These are phyloP conservation scores for Prunus campanulata DNA, from an alignment of 306 rosid genomes.

Conservation along the genomic window DNA sequence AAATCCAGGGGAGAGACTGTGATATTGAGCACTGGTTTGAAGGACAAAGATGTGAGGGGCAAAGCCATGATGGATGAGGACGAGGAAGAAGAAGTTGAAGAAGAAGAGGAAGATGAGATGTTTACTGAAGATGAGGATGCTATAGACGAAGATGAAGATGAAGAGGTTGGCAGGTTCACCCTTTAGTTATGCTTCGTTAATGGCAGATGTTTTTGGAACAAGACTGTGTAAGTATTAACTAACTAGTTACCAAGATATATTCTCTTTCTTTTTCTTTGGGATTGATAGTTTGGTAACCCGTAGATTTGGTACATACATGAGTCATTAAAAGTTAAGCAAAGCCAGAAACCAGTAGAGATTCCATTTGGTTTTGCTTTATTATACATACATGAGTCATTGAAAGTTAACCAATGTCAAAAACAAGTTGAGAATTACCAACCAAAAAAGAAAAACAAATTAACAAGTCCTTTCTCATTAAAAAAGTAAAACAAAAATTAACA, in stretches of 20 bases:
- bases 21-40: constrained; percentile 75
- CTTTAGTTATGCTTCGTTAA: constrained; percentile 23
- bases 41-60: constrained; percentile 35
- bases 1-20: constrained; percentile 59
- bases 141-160: constrained; percentile 34
- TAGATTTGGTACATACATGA: too few species aligned
- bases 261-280: too few species aligned
- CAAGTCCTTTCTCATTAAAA: too few species aligned
- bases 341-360: too few species aligned
- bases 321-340: too few species aligned
- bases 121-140: constrained; percentile 51
- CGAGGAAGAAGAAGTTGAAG: constrained; percentile 34
- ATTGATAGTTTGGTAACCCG: too few species aligned
- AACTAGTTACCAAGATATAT: not conserved
- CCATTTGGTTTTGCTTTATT: too few species aligned
- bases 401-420: too few species aligned
- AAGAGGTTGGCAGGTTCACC: constrained; percentile 48
- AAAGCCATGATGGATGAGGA: constrained; percentile 50
- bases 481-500: too few species aligned
- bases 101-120: constrained; percentile 46
- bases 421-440: too few species aligned
- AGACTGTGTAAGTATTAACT: constrained; percentile 27
- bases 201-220: constrained; percentile 11
- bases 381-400: too few species aligned
- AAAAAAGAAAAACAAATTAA: too few species aligned